Percentiles rank a stretch among this genome's conserved stretches.
Evolutionary conservation across 2,329 filamentous ascomycete species (phyloP).

Genomic region (Hymenotorrendiella dingleyae): DNA sequence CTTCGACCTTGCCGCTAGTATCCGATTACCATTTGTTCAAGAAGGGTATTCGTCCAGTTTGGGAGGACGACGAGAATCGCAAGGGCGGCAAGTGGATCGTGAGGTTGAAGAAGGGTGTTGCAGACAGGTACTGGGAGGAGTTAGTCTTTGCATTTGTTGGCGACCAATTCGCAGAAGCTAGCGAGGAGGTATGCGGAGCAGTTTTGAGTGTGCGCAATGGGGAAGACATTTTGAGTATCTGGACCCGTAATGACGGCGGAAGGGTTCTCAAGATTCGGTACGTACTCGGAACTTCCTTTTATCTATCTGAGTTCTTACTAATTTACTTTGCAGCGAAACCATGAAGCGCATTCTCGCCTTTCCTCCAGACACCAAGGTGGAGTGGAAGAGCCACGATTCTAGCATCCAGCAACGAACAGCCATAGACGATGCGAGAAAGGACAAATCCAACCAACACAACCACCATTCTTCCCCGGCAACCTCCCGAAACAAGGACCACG

Average conservation of each 20-base stretch:
- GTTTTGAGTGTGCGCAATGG: constrained; percentile 92
- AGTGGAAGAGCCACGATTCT: constrained; percentile 94
- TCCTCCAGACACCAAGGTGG: constrained; percentile 80
- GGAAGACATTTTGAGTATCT: constrained; percentile 96
- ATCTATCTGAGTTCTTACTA: constrained; percentile 6
- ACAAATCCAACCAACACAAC: constrained; percentile 57
- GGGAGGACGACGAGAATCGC: constrained; percentile 97
- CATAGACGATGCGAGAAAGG: constrained; percentile 85
- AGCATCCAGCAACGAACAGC: constrained; percentile 88
- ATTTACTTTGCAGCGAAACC: constrained; percentile 61
- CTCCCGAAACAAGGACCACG: constrained; percentile 22
- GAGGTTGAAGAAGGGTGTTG: constrained; percentile 92
- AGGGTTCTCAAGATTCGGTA: constrained; percentile 95
- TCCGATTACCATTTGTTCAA: constrained; percentile 99
- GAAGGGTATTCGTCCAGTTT: constrained; percentile 91
- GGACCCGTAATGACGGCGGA: constrained; percentile 89
- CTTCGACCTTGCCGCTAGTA: constrained; percentile 80
- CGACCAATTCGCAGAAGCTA: constrained; percentile 87
- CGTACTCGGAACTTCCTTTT: constrained; percentile 26
- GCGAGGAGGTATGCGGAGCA: constrained; percentile 90
- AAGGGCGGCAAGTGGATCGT: constrained; percentile 97
- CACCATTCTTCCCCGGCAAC: constrained; percentile 24
- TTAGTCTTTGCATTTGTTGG: constrained; percentile 84
- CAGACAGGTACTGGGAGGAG: constrained; percentile 96
- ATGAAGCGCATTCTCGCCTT: constrained; percentile 87